These are phyloP conservation scores for Aspergillus quadricinctus DNA, from an alignment of 2,329 filamentous ascomycete genomes.

Conservation along the genomic window DNA sequence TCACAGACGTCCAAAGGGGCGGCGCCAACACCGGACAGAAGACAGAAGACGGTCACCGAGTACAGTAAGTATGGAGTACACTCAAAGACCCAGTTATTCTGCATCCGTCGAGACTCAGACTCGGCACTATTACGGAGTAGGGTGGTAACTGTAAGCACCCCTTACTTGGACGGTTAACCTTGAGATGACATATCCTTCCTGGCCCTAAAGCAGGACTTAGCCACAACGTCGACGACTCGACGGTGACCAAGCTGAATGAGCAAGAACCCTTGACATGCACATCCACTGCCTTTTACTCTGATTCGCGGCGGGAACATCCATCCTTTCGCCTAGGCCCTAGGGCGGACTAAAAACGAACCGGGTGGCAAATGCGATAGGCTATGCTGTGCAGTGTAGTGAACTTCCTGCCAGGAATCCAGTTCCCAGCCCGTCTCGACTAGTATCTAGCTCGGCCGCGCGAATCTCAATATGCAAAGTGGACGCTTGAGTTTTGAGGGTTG, in stretches of 20 bases:
- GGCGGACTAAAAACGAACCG: not conserved
- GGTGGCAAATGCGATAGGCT: not conserved
- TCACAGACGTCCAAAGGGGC: not conserved
- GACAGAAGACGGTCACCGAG: not conserved
- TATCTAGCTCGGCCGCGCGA: too few species aligned
- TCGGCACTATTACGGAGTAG: not conserved
- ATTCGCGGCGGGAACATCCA: not conserved
- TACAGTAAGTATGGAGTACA: not conserved
- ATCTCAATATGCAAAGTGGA: not conserved
- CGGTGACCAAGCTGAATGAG: not conserved
- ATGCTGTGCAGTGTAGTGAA: not conserved
- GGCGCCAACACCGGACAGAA: not conserved
- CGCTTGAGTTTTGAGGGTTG: not conserved
- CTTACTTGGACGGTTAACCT: not conserved
- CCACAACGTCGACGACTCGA: not conserved
- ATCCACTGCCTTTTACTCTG: not conserved
- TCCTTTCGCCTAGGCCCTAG: not conserved
- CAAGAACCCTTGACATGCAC: not conserved
- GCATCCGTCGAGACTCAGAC: not conserved
- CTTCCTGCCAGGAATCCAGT: not conserved
- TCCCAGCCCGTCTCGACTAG: not conserved
- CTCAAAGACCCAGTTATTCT: not conserved
- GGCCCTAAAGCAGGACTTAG: not conserved
- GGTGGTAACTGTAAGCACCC: not conserved
- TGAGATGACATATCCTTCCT: not conserved